Evolutionary conservation across 257 asterid genomes (phyloP), one percentile per base, ranked within the genome.

Genomic region (Solanum sejunctum): DNA sequence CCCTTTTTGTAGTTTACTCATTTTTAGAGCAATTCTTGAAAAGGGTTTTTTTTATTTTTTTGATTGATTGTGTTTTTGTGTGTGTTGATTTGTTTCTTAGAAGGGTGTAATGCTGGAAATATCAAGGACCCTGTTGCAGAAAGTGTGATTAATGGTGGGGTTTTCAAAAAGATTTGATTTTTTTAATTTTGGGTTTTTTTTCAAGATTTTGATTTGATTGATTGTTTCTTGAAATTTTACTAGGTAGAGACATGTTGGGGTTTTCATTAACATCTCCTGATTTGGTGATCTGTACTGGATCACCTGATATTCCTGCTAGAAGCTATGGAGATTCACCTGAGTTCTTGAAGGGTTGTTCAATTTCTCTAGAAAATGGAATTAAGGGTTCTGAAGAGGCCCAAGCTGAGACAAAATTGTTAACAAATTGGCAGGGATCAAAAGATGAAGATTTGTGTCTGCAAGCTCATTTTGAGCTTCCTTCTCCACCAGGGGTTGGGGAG

Each of bases 341-440:
- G n/a, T 77, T 66, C 83, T 69, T 81, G 57, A 66, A 81, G 63
- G 90, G 88, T 49, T 89, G 73, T 67, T 88, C 94, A 88, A 85
- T 94, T 87, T 95, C 99, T 17, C 85, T 95, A 86, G 98, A 95
- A 86, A 92, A 93, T 88, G 98, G 99, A 52, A 93, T 96, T 54
- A 89, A 91, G 71, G 98, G 96, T 8, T 86, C 95, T 57, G 94
- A 92, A 85, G 85, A 81, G 36, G 88, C 84, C 61, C 88, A 93
- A 45, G 64, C 88, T 85, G 88, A 81, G 63, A 69, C 55, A 55
- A 86, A 85, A 36, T 56, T 69, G 43, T 73, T 86, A 51, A 43
- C 71, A 71, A 9, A 52, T 75, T 67, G 49, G 21, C 47, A 32
- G 47, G 75, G 75, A 67, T 16, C 60, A 72, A 88, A 78, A 16